Conservation (phyloP, 331 rosid species). For the Acacia pycnantha region DNA sequence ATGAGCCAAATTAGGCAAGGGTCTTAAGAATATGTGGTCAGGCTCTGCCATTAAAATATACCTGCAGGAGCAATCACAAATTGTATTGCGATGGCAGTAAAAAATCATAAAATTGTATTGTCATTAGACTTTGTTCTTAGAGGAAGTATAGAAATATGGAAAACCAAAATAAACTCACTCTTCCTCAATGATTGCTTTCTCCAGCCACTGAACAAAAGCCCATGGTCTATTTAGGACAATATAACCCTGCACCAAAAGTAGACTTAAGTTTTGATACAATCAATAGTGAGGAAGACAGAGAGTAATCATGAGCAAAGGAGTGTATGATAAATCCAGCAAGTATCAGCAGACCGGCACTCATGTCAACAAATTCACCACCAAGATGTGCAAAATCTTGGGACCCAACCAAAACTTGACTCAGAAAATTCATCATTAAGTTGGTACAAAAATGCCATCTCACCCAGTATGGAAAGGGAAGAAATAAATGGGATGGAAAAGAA, state of each 20-base stretch:
- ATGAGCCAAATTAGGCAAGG: conserved; percentile 66
- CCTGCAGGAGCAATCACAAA: conserved; percentile 48
- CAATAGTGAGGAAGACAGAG: not conserved
- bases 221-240: conserved; percentile 77
- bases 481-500: not conserved
- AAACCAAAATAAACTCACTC: conserved; percentile 42
- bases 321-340: not conserved
- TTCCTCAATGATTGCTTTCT: conserved; percentile 63
- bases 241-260: conserved; percentile 54
- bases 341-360: not conserved
- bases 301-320: not conserved
- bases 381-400: not conserved
- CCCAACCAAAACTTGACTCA: not conserved
- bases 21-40: conserved; percentile 58
- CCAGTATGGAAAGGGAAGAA: not conserved
- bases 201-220: conserved; percentile 91
- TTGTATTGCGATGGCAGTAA: not conserved
- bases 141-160: not conserved
- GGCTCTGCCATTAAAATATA: conserved; percentile 85
- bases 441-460: not conserved
- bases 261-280: not conserved
- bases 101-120: conserved; percentile 19
- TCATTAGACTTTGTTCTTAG: conserved; percentile 25
- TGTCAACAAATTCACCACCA: not conserved
- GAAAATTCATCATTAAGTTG: not conserved